phyloP scores from a whole-genome alignment of 2,329 filamentous ascomycete genomes.

The Epicoccum sorghinum region DNA sequence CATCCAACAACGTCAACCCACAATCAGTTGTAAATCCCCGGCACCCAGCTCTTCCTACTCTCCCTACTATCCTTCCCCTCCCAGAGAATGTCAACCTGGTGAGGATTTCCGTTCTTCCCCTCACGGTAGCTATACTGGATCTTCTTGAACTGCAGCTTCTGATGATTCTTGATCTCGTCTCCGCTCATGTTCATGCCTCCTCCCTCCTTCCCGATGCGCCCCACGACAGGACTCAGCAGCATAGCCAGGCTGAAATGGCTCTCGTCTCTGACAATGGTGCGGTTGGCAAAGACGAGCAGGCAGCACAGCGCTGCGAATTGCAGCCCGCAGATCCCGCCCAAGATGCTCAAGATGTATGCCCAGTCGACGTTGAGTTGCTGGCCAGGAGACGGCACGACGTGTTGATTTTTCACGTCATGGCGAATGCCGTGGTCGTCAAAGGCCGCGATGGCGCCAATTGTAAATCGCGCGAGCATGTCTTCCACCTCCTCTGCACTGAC shows the following conservation, averaged over 20 bases:
- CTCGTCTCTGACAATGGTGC: conserved; percentile 36
- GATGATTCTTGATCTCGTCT: conserved; percentile 37
- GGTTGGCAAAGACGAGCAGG: conserved; percentile 34
- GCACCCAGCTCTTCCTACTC: conserved; percentile 30
- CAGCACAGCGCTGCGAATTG: conserved; percentile 30
- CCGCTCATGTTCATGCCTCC: conserved; percentile 33
- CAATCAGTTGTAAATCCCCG: conserved; percentile 29
- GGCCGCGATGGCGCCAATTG: conserved; percentile 35
- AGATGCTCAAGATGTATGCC: conserved; percentile 29
- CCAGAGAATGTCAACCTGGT: conserved; percentile 35
- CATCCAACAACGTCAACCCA: neutral
- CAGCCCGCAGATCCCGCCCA: conserved; percentile 31
- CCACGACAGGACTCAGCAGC: conserved; percentile 35
- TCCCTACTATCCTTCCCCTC: conserved; percentile 29
- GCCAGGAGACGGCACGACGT: conserved; percentile 26
- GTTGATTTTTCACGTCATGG: conserved; percentile 25
- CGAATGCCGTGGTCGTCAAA: conserved; percentile 37
- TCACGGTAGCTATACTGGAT: conserved; percentile 38
- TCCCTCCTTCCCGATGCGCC: conserved; percentile 27
- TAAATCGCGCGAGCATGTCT: conserved; percentile 30
- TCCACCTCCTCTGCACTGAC: conserved; percentile 21
- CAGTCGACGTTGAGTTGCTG: conserved; percentile 35
- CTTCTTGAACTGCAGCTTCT: conserved; percentile 31
- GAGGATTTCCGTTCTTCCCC: conserved; percentile 30
- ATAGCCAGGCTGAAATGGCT: conserved; percentile 35